Conservation (phyloP, 257 asterid genomes). For the Solanum bulbocastanum region DNA sequence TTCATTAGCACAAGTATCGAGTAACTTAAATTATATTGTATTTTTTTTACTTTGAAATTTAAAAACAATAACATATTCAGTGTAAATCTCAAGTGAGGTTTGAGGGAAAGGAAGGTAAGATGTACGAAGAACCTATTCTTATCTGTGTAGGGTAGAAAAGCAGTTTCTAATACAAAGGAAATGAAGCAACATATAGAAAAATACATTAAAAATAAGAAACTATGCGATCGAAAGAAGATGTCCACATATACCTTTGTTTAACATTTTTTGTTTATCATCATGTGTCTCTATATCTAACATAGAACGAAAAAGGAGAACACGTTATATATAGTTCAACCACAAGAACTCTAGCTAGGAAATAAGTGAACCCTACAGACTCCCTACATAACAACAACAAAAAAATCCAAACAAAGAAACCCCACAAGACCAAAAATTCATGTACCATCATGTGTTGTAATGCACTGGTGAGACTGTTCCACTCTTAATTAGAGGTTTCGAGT, state of each 20-base stretch:
- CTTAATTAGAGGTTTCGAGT: not conserved
- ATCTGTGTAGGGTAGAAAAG: rapidly evolving
- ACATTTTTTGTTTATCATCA: not conserved
- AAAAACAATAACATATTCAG: not conserved
- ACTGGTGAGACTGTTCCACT: rapidly evolving
- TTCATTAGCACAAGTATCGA: not conserved
- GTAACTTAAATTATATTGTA: not conserved
- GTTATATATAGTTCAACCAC: not conserved
- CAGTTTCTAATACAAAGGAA: not conserved
- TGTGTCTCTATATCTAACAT: not conserved
- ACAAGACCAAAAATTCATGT: not conserved
- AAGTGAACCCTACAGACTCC: not conserved
- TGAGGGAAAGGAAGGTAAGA: not conserved
- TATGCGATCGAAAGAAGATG: not conserved
- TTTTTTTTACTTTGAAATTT: not conserved
- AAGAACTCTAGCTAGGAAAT: not conserved
- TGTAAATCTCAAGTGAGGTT: not conserved
- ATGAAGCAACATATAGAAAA: not conserved
- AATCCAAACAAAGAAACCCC: not conserved
- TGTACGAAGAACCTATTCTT: not conserved
- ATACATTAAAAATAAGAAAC: not conserved
- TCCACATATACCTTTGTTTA: not conserved
- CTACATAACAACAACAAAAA: not conserved
- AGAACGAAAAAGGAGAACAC: not conserved
- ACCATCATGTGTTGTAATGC: not conserved